Percentiles rank a stretch among this genome's conserved stretches.
phyloP scores from a whole-genome alignment of 2,329 filamentous ascomycete species.

The Aspergillus pseudoglaucus region DNA sequence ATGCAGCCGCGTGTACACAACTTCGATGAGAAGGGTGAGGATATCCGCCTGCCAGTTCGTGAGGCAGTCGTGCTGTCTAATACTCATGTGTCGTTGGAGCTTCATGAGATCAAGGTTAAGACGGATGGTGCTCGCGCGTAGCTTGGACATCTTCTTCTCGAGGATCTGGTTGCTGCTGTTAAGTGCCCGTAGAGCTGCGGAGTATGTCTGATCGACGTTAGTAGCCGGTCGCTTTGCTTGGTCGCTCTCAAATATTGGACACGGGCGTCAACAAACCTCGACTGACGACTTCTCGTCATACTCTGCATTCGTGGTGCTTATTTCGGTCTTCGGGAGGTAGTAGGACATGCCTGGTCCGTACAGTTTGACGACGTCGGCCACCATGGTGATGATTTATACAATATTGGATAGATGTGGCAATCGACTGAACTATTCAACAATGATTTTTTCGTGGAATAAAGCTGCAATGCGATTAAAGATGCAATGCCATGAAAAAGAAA shows the following conservation, averaged over 20 bases:
- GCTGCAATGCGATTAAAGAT: background rate
- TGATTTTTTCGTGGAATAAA: conserved; percentile 3
- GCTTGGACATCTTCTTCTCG: conserved; percentile 15
- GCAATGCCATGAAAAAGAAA: background rate
- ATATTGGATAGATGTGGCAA: background rate
- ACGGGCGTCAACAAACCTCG: conserved; percentile 8
- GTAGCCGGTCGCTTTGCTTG: background rate
- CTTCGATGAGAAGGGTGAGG: conserved; percentile 30
- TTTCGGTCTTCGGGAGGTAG: conserved; percentile 9
- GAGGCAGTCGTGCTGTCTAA: conserved; percentile 20
- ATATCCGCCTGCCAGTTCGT: conserved; percentile 30
- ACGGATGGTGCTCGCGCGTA: conserved; percentile 13
- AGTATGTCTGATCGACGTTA: conserved; percentile 11
- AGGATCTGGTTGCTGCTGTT: conserved; percentile 21
- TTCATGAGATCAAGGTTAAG: conserved; percentile 21
- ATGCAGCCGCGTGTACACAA: conserved; percentile 18
- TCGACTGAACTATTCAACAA: background rate
- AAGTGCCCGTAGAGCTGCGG: conserved; percentile 14
- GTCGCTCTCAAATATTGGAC: background rate
- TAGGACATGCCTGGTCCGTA: conserved; percentile 18
- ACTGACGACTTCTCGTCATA: conserved; percentile 1
- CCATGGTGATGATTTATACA: conserved; percentile 6
- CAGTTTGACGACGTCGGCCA: conserved; percentile 7
- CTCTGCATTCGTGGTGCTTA: background rate
- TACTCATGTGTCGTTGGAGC: conserved; percentile 20